These are phyloP conservation scores for Diospyros lotus DNA, from an alignment of 148 eudicot genomes.

Conservation along the genomic window DNA sequence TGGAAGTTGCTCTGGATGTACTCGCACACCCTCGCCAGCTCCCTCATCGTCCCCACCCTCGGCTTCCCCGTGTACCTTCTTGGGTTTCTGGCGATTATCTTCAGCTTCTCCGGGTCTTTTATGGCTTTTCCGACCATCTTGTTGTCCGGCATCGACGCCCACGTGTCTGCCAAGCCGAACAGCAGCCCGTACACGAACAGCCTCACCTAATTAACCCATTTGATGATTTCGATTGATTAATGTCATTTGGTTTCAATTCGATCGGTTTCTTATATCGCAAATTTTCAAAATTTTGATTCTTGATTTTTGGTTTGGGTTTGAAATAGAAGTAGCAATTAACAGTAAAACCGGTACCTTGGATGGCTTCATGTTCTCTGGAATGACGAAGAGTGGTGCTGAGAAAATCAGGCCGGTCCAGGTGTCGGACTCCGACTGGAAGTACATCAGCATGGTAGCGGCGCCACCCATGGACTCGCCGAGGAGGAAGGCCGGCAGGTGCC, in stretches of 20 bases:
- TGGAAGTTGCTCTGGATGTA: slow-evolving; percentile 50
- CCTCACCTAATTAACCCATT: slow-evolving; percentile 1
- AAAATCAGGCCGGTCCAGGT: slow-evolving; percentile 65
- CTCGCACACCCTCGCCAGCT: slow-evolving; percentile 28
- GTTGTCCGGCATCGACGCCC: slow-evolving; percentile 41
- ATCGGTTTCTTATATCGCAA: too few species aligned
- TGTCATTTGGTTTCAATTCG: too few species aligned
- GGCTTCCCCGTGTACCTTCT: slow-evolving; percentile 34
- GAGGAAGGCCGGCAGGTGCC: slow-evolving; percentile 48
- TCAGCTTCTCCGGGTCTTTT: slow-evolving; percentile 37
- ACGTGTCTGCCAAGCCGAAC: slow-evolving; percentile 40
- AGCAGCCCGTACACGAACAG: slow-evolving; percentile 40
- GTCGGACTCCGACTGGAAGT: slow-evolving; percentile 43
- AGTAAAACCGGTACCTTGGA: slow-evolving; percentile 33
- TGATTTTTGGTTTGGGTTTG: not conserved
- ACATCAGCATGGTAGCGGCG: slow-evolving; percentile 53
- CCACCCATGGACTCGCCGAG: slow-evolving; percentile 67
- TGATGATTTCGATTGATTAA: too few species aligned
- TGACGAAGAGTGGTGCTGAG: slow-evolving; percentile 63
- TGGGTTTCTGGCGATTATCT: slow-evolving; percentile 38
- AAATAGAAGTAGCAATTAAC: not conserved
- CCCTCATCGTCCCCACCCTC: slow-evolving; percentile 45
- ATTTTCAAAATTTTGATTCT: not conserved
- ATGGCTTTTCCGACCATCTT: slow-evolving; percentile 49
- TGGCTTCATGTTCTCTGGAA: slow-evolving; percentile 58